Percentiles rank a stretch among this genome's conserved stretches.
Evolutionary conservation across 2,329 filamentous ascomycete species (phyloP).

Genomic region (Tolypocladium sp.): DNA sequence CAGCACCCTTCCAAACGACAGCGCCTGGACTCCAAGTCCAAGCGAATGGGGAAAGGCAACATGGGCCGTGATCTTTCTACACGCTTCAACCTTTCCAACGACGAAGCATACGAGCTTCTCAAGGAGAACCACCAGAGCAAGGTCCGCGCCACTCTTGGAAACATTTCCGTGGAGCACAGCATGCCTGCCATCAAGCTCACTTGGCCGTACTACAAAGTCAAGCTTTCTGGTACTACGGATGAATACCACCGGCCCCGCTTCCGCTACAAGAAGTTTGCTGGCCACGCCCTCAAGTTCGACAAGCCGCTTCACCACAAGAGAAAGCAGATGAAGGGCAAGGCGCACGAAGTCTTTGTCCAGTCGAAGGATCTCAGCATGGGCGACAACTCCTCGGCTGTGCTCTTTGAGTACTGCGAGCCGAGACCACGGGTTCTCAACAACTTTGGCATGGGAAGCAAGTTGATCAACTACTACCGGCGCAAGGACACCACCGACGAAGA

Average conservation of each 20-base stretch:
- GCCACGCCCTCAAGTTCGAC: constrained; percentile 61
- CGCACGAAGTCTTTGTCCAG: constrained; percentile 67
- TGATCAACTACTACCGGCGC: constrained; percentile 95
- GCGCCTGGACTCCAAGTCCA: constrained; percentile 46
- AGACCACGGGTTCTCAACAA: constrained; percentile 87
- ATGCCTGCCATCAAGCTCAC: constrained; percentile 84
- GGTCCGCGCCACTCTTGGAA: constrained; percentile 83
- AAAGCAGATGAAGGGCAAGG: constrained; percentile 73
- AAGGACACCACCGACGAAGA: constrained; percentile 65
- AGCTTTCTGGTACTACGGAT: constrained; percentile 62
- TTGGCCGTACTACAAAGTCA: constrained; percentile 93
- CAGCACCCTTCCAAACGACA: constrained; percentile 53
- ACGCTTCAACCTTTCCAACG: constrained; percentile 93
- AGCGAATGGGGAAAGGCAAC: constrained; percentile 59
- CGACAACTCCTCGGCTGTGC: constrained; percentile 79
- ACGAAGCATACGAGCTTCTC: constrained; percentile 87
- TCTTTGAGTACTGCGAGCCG: constrained; percentile 95
- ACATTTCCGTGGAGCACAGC: constrained; percentile 88
- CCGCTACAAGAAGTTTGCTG: constrained; percentile 58
- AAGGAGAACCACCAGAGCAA: constrained; percentile 98
- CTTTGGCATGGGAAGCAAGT: constrained; percentile 91
- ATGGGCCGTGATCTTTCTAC: constrained; percentile 64
- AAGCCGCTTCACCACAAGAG: constrained; percentile 67
- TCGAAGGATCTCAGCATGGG: constrained; percentile 77
- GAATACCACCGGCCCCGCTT: constrained; percentile 79